Evolutionary conservation across 352 stramenopile species (phyloP).

Genomic region (Globisporangium spiculum): DNA sequence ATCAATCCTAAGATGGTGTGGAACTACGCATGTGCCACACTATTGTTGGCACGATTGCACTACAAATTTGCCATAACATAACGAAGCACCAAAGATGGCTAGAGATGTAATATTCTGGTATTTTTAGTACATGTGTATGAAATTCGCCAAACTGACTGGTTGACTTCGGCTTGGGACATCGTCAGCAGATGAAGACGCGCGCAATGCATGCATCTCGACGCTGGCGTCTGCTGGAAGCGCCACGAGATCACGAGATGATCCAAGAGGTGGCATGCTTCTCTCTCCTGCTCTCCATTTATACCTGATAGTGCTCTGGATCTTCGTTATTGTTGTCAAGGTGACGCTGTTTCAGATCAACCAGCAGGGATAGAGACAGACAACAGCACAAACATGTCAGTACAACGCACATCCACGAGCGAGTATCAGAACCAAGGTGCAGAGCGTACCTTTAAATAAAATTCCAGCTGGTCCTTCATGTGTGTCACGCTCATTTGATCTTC

Average conservation of each 20-base stretch:
- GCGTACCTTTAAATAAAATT: conserved; percentile 83
- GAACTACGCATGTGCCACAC: not conserved
- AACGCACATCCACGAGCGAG: not conserved
- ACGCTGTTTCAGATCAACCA: conserved; percentile 26
- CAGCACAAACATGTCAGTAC: not conserved
- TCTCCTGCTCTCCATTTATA: conserved; percentile 4
- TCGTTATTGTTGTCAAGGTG: conserved; percentile 29
- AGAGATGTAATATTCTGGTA: conserved; percentile 7
- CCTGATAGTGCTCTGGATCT: conserved; percentile 13
- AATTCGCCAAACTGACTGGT: not conserved
- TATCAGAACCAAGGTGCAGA: not conserved
- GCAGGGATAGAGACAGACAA: not conserved
- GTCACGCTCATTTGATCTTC: conserved; percentile 61
- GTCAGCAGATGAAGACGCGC: not conserved
- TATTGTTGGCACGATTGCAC: no score
- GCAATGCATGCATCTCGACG: not conserved
- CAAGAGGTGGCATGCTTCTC: not conserved
- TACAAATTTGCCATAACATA: no score
- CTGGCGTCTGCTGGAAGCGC: not conserved
- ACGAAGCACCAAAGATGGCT: no score
- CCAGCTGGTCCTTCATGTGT: conserved; percentile 75
- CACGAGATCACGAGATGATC: not conserved
- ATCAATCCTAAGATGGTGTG: conserved; percentile 1
- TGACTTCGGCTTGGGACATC: not conserved
- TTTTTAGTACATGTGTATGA: conserved; percentile 8